Evolutionary conservation across 495 filamentous ascomycete species (phyloP).

Genomic region (Aspergillus hancockii): DNA sequence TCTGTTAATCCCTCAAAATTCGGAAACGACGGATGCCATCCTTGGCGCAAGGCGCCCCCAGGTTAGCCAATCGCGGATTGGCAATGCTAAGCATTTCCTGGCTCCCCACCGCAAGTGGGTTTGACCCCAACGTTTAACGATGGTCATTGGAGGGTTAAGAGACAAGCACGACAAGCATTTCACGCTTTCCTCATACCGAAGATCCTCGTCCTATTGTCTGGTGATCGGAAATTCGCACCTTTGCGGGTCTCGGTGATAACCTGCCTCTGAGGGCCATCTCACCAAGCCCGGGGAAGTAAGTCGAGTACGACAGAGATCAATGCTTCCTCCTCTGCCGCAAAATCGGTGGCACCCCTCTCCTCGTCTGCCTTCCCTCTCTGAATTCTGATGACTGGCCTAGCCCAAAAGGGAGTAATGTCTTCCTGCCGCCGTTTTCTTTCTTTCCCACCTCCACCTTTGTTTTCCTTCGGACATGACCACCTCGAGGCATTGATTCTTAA

Average conservation of each 20-base stretch:
- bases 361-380: no score
- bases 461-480: neutral
- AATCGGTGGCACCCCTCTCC: no score
- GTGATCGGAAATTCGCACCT: neutral
- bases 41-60: neutral
- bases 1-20: neutral
- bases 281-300: no score
- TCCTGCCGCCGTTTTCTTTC: no score
- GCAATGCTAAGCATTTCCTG: neutral
- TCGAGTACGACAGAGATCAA: no score
- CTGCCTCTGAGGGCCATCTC: neutral
- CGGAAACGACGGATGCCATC: neutral
- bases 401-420: no score
- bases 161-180: slow-evolving; percentile 2
- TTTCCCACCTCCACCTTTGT: no score
- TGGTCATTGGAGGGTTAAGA: neutral
- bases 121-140: neutral
- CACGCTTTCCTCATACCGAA: neutral
- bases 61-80: neutral
- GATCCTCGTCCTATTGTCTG: neutral
- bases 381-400: no score
- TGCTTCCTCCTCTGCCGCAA: no score
- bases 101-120: neutral
- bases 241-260: neutral
- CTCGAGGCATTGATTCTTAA: neutral